A percentile compares a stretch with the other conserved stretches of the same genome.
Evolutionary conservation across 768 basidiomycete species (phyloP).

Genomic region (Boletus pseudopeckii): DNA sequence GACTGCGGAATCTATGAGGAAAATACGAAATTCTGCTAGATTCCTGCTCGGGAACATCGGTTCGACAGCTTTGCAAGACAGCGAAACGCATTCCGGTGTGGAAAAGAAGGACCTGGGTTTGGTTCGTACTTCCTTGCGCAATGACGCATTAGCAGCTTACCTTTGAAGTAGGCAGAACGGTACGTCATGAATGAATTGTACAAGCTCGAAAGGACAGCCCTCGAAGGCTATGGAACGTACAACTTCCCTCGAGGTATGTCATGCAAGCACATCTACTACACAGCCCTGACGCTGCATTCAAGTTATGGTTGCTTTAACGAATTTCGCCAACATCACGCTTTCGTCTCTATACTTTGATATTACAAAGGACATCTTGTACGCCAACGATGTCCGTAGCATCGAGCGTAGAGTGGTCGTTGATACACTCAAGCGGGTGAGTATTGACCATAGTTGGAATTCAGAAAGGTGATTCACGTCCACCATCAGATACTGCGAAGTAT

Average conservation of each 20-base stretch:
- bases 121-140: conserved; percentile 39
- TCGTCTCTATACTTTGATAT: conserved; percentile 93
- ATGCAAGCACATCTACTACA: not conserved
- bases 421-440: conserved; percentile 64
- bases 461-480: not conserved
- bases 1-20: conserved; percentile 71
- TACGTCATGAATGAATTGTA: conserved; percentile 86
- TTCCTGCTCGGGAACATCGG: conserved; percentile 84
- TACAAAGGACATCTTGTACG: conserved; percentile 87
- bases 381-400: conserved; percentile 46
- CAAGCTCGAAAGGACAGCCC: conserved; percentile 61
- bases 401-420: conserved; percentile 66
- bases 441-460: not conserved
- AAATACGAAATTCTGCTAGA: conserved; percentile 80
- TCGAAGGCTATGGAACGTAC: conserved; percentile 66
- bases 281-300: conserved; percentile 4
- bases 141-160: conserved; percentile 5
- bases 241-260: conserved; percentile 78
- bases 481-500: conserved; percentile 62
- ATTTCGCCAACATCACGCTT: conserved; percentile 79
- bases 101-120: conserved; percentile 52
- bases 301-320: conserved; percentile 71
- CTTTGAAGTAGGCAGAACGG: conserved; percentile 61
- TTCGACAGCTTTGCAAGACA: conserved; percentile 15
- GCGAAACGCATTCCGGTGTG: not conserved